phyloP scores from a whole-genome alignment of 2,329 filamentous ascomycete genomes.

The Fusarium sp. region DNA sequence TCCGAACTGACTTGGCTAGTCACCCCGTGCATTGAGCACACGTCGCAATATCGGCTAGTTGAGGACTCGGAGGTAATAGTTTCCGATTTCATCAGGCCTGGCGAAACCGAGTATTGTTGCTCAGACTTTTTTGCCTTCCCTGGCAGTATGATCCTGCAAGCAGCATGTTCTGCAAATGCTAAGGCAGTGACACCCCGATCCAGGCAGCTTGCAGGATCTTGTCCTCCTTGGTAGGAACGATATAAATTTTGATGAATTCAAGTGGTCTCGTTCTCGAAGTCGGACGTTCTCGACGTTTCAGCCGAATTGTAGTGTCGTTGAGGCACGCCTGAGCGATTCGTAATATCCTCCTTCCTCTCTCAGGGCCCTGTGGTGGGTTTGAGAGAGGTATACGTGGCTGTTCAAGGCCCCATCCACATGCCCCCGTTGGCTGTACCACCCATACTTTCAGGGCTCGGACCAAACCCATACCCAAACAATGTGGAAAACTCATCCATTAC shows the following conservation, averaged over 20 bases:
- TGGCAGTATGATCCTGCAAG: background rate
- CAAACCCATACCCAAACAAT: slow-evolving; percentile 52
- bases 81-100: background rate
- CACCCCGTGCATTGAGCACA: background rate
- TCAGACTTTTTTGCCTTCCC: background rate
- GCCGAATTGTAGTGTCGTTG: background rate
- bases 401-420: slow-evolving; percentile 51
- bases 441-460: slow-evolving; percentile 51
- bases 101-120: background rate
- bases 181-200: background rate
- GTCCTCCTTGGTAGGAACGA: background rate
- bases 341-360: slow-evolving; percentile 20
- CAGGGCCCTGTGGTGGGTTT: slow-evolving; percentile 8
- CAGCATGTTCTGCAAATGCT: slow-evolving; percentile 3
- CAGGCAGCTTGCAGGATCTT: background rate
- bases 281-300: slow-evolving; percentile 9
- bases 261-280: background rate
- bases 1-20: background rate
- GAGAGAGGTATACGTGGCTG: background rate
- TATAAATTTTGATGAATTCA: background rate
- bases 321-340: background rate
- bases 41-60: background rate
- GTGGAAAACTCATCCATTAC: slow-evolving; percentile 57
- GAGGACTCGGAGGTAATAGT: background rate
- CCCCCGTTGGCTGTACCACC: slow-evolving; percentile 43